Evolutionary conservation across 75 land plant species (phyloP).

Genomic region (Adiantum capillusveneris): DNA sequence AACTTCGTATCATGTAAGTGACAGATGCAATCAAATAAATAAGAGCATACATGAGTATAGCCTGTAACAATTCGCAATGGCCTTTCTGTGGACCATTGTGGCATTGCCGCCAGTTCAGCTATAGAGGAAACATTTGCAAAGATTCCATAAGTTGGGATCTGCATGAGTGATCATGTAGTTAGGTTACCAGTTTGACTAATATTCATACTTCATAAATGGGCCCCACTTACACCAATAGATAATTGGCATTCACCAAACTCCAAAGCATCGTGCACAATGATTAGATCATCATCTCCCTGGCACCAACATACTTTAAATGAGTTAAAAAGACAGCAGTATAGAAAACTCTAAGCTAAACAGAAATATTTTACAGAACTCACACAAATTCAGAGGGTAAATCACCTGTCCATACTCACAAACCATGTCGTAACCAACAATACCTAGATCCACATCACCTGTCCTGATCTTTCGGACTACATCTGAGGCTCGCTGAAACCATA

Average conservation of each 20-base stretch:
- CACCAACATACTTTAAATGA: constrained; percentile 2
- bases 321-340: constrained; percentile 1
- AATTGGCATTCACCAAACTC: constrained; percentile 77
- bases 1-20: too few species aligned
- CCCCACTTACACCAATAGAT: constrained; percentile 67
- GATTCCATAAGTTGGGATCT: constrained; percentile 96
- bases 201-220: background rate
- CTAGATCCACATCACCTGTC: constrained; percentile 94
- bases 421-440: constrained; percentile 87
- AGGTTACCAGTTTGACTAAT: background rate
- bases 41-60: constrained; percentile 59
- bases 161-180: background rate
- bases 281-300: constrained; percentile 76
- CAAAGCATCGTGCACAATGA: constrained; percentile 77
- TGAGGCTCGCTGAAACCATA: constrained; percentile 95
- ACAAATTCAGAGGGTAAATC: too few species aligned
- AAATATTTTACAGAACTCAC: too few species aligned
- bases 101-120: constrained; percentile 68
- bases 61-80: constrained; percentile 92
- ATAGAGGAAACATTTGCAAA: constrained; percentile 80
- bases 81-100: constrained; percentile 71
- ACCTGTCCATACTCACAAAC: constrained; percentile 87
- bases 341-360: background rate
- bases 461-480: constrained; percentile 82
- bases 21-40: too few species aligned